phyloP scores from a whole-genome alignment of 495 filamentous ascomycete genomes.

The Pyronema domesticum region DNA sequence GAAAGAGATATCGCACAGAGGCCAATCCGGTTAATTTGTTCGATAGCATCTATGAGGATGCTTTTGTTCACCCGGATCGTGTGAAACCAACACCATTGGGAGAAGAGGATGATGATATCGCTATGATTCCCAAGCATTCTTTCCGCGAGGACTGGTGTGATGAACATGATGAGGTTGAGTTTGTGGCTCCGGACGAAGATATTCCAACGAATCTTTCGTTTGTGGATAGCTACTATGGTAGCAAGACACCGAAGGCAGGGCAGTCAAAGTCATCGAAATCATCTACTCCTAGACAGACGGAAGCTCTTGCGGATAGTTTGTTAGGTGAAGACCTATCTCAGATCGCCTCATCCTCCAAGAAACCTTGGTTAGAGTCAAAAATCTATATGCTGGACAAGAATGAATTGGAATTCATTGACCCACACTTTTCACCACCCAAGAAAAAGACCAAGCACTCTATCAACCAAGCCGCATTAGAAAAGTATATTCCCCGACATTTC shows the following conservation, averaged over 20 bases:
- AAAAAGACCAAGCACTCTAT: conserved; percentile 5
- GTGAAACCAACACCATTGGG: conserved; percentile 2
- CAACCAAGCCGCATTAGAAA: conserved; percentile 5
- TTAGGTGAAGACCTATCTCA: conserved; percentile 29
- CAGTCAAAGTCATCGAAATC: conserved; percentile 6
- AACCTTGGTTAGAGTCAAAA: conserved; percentile 32
- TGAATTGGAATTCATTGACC: conserved; percentile 51
- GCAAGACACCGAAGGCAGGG: not conserved
- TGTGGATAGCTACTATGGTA: conserved; percentile 44
- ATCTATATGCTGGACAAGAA: conserved; percentile 20
- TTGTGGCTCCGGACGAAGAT: conserved; percentile 33
- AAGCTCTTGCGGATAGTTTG: conserved; percentile 33
- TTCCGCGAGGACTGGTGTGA: no score
- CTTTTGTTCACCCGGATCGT: conserved; percentile 32
- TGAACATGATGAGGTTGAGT: conserved; percentile 13
- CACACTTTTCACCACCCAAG: conserved; percentile 41
- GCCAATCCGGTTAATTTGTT: conserved; percentile 72
- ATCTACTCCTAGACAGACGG: conserved; percentile 14
- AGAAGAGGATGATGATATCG: conserved; percentile 10
- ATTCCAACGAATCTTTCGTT: conserved; percentile 36
- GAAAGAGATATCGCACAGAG: conserved; percentile 71
- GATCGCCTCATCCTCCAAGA: conserved; percentile 26
- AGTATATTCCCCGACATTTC: not conserved
- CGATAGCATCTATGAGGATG: conserved; percentile 72
- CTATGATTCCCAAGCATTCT: not conserved